These are phyloP conservation scores for Magnolia changhungtana DNA, from an alignment of 164 flowering plant genomes.

Conservation along the genomic window DNA sequence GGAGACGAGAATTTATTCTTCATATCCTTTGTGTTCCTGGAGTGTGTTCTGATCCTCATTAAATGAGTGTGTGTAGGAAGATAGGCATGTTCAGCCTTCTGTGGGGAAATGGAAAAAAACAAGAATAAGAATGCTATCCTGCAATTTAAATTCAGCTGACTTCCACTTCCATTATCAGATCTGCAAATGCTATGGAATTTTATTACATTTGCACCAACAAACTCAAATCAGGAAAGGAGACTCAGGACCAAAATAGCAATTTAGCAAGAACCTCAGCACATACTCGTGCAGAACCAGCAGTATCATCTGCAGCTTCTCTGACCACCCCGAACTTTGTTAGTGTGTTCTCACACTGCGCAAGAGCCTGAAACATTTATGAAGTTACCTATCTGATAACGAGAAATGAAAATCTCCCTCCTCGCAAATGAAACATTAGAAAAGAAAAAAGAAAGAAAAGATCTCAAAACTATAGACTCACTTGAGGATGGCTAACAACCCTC, in stretches of 20 bases:
- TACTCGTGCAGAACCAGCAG: constrained; percentile 98
- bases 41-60: background rate
- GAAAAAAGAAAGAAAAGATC: background rate
- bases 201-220: background rate
- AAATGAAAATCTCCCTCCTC: background rate
- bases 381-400: background rate
- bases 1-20: background rate
- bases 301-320: constrained; percentile 91
- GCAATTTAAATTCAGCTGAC: background rate
- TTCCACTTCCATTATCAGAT: background rate
- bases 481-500: constrained; percentile 94
- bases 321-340: constrained; percentile 78
- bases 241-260: background rate
- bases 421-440: background rate
- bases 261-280: background rate
- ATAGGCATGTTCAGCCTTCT: background rate
- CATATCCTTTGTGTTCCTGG: background rate
- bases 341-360: constrained; percentile 96
- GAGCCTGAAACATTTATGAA: constrained; percentile 57
- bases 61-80: background rate
- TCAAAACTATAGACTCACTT: constrained; percentile 41
- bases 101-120: background rate
- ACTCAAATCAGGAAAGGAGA: background rate
- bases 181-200: background rate
- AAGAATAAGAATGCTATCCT: background rate